These are phyloP conservation scores for Microthyrium microscopicum DNA, from an alignment of 2,329 filamentous ascomycete species.

Conservation along the genomic window DNA sequence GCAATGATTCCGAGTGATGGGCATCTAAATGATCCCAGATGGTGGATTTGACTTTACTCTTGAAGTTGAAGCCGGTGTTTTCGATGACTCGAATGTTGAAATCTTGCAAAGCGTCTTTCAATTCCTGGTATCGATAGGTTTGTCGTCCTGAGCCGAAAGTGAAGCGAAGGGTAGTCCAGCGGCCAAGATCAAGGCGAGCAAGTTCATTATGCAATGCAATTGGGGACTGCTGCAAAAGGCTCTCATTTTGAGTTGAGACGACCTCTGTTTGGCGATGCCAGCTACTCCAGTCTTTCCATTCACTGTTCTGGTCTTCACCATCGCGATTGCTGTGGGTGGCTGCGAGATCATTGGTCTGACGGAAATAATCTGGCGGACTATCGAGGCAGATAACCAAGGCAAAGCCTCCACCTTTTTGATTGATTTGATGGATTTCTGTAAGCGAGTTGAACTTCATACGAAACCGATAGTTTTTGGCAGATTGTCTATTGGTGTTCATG, in stretches of 20 bases:
- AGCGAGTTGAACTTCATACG: no score
- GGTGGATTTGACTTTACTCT: neutral
- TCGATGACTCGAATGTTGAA: conserved; percentile 6
- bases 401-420: neutral
- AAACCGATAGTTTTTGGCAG: no score
- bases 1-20: neutral
- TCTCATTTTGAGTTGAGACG: conserved; percentile 1
- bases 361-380: conserved; percentile 6
- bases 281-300: conserved; percentile 4
- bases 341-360: conserved; percentile 6
- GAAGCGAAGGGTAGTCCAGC: conserved; percentile 9
- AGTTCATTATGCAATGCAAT: conserved; percentile 3
- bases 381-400: conserved; percentile 5
- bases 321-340: conserved; percentile 6
- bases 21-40: conserved; percentile 5
- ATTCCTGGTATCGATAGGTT: neutral
- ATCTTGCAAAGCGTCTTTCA: conserved; percentile 4
- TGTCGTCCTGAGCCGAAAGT: no score
- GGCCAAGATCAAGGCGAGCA: conserved; percentile 8
- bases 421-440: no score
- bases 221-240: neutral
- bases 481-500: no score
- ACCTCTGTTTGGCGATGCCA: conserved; percentile 9
- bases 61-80: neutral
- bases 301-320: neutral